Base-by-base conservation (phyloP, 257 asterid species). In the Vinca minor region DNA sequence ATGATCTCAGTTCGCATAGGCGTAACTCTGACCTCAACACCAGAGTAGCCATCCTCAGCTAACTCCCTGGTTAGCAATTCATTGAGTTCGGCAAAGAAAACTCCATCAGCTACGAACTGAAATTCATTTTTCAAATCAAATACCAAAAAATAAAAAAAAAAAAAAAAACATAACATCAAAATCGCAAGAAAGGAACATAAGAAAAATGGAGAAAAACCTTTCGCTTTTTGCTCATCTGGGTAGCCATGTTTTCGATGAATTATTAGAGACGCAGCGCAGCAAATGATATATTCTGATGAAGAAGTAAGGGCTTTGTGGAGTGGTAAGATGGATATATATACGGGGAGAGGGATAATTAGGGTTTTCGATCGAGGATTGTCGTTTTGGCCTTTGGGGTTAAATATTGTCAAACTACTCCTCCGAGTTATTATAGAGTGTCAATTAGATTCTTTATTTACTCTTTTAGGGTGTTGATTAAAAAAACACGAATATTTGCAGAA, bases 1-100 rank as follows among this genome's bases (percentile, higher is more conserved):
- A 86, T 84, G 76, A 86, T 82, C 84, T 86, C 95, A 50, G 95
- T 81, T 57, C 90, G 81, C 87, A 87, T 76, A 7, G 95, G 93
- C 21, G 95, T 87, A 26, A 85, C 95, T 73, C 90, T 74, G 44
- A 87, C 95, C 71, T 87, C 95, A 17, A 84, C 86, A 2, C 91
- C 91, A 26, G 91, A 87, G 82, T 87, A 87, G 4, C 95, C 95
- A 59, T 86, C 88, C 78, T 83, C 90, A 0, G 85, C 88, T 21
- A 83, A 74, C 75, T 86, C 89, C 44, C 94, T 83, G 7, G 79
- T 85, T 74, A 83, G 63, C 0, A 85, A 81, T 76, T 85, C 89
- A 72, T 85, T 85, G 73, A 85, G 66, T 67, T 85, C 94, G 1
- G 93, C 89, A 50, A 73, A 81, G 72, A 85, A 85, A 23, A 85